These are phyloP conservation scores for Pyrus communis DNA, from an alignment of 306 rosid species.

Conservation along the genomic window DNA sequence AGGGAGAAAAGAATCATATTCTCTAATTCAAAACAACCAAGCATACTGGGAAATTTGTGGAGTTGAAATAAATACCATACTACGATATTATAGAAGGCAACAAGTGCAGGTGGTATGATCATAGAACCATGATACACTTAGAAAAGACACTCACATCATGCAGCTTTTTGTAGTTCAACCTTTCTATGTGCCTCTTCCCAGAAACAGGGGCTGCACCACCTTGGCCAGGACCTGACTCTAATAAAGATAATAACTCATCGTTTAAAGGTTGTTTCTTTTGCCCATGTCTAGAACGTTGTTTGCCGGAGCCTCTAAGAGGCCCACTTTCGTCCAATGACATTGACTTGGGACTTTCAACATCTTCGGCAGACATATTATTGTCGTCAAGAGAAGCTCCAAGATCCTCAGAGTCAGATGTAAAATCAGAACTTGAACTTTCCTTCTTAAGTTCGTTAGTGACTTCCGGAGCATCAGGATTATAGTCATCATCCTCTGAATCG, in stretches of 20 bases:
- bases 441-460: constrained; percentile 21
- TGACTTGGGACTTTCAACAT: constrained; percentile 25
- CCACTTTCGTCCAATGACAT: constrained; percentile 13
- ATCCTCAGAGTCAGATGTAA: constrained; percentile 95
- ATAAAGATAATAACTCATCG: constrained; percentile 53
- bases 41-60: not conserved
- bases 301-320: constrained; percentile 26
- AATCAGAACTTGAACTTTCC: constrained; percentile 84
- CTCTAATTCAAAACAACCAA: not conserved
- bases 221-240: constrained; percentile 39
- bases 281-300: constrained; percentile 24
- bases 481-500: constrained; percentile 83
- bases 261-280: constrained; percentile 39
- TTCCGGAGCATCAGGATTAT: constrained; percentile 53
- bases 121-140: constrained; percentile 3
- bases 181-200: constrained; percentile 56
- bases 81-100: not conserved
- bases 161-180: constrained; percentile 90
- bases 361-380: constrained; percentile 25
- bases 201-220: constrained; percentile 44
- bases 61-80: not conserved
- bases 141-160: constrained; percentile 79
- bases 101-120: constrained; percentile 10
- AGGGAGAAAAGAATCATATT: not conserved
- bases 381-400: constrained; percentile 49